Base-by-base conservation (phyloP, 345 rosid species). In the Atalantia buxifolia region DNA sequence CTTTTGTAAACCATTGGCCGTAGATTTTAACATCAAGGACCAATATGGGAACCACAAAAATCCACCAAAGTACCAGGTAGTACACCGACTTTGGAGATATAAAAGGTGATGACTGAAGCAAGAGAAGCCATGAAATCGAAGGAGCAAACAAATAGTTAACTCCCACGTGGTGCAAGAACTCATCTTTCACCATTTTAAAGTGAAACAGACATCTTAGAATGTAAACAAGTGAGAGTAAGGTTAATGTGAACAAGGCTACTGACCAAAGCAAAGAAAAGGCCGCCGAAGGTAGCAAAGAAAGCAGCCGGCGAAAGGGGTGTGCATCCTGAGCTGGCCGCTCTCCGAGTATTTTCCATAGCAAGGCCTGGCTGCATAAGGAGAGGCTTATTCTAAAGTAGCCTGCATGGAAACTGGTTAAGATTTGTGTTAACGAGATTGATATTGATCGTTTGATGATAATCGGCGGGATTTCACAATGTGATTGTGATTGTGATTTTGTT, bases 311-410 rank as follows among this genome's bases (percentile, higher is more conserved):
- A 79, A 89, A 12, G 59, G 66, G 50, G 64, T 80, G 86, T 33
- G 78, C 50, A 76, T 81, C 28, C 4, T 56, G 75, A 12, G 78
- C 7, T 22, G 80, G 77, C 74, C 67, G 21, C 79, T 78, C 78
- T 64, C 83, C 89, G 38, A 86, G 75, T 79, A 70, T 76, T 80
- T 86, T 89, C 92, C 92, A 89, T 1, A 89, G 67, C 27, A 87
- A 62, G 67, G 90, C 87, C 74, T 89, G 92, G 85, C 88, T 83
- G 79, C 87, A 80, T 1, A 89, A 59, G 24, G 92, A 89, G 33
- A 89, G 87, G 66, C 87, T 83, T 79, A 89, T 86, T 74, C 92
- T 82, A 78, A 89, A 89, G 71, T 84, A 85, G 18, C 92, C 90
- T 2, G 90, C 92, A 30, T 89, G 88, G 78, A 89, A 77, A 59